Conservation (phyloP, 2,329 filamentous ascomycete species). For the Diplodia scrobiculata region DNA sequence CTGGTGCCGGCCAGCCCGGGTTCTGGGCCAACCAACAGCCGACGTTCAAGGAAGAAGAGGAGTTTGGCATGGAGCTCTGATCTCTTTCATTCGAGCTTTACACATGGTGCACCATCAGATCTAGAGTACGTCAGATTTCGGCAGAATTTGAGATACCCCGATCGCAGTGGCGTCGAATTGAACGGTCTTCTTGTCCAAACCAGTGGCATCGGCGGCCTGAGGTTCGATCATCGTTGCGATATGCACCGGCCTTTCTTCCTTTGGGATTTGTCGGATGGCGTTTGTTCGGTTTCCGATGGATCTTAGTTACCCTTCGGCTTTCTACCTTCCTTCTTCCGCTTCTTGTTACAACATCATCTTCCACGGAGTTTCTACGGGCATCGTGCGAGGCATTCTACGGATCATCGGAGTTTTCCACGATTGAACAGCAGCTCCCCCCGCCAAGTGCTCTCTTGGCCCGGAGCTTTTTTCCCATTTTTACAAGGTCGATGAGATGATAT, state of each 20-base stretch:
- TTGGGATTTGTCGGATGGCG: slow-evolving; percentile 24
- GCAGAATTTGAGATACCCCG: slow-evolving; percentile 30
- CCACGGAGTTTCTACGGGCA: slow-evolving; percentile 25
- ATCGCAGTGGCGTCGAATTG: slow-evolving; percentile 26
- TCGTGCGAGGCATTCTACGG: slow-evolving; percentile 24
- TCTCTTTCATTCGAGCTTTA: not conserved
- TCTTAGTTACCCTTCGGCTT: slow-evolving; percentile 2
- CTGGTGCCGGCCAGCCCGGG: slow-evolving; percentile 22
- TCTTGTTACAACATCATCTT: slow-evolving; percentile 27
- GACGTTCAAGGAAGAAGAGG: slow-evolving; percentile 87
- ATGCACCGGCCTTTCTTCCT: slow-evolving; percentile 21
- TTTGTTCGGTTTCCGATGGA: slow-evolving; percentile 19
- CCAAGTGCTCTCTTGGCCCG: slow-evolving; percentile 1
- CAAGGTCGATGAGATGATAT: slow-evolving; percentile 23
- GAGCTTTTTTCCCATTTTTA: slow-evolving; percentile 16
- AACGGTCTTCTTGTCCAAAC: slow-evolving; percentile 18
- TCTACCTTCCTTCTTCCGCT: not conserved
- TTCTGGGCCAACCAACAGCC: slow-evolving; percentile 52
- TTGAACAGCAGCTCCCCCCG: slow-evolving; percentile 17
- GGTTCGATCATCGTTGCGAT: slow-evolving; percentile 14
- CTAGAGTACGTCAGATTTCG: slow-evolving; percentile 28
- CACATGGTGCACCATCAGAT: slow-evolving; percentile 20
- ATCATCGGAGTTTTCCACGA: slow-evolving; percentile 23
- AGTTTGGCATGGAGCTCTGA: slow-evolving; percentile 73
- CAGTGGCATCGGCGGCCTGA: not conserved